These are phyloP conservation scores for Pseudogymnoascus sp. DNA, from an alignment of 2,329 filamentous ascomycete species.

Conservation along the genomic window DNA sequence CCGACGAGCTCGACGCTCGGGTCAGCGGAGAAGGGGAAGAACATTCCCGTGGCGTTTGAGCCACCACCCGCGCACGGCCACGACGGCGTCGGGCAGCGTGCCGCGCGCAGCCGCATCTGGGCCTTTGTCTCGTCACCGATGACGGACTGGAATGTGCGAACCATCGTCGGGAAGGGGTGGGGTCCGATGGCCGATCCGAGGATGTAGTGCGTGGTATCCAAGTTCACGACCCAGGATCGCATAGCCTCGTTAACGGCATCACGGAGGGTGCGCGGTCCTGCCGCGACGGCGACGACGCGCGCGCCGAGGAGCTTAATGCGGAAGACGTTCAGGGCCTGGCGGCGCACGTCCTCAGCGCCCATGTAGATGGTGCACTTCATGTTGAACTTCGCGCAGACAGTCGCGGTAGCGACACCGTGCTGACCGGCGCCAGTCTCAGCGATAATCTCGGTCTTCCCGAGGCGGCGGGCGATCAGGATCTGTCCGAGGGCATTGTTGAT, in stretches of 20 bases:
- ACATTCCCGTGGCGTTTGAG: conserved; percentile 95
- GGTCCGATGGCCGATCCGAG: conserved; percentile 96
- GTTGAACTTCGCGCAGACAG: conserved; percentile 94
- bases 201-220: conserved; percentile 95
- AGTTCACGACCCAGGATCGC: conserved; percentile 85
- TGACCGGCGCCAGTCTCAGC: conserved; percentile 96
- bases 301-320: conserved; percentile 95
- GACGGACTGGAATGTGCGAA: conserved; percentile 93
- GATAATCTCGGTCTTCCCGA: conserved; percentile 96
- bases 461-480: conserved; percentile 72
- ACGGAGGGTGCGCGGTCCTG: conserved; percentile 74
- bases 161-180: conserved; percentile 95
- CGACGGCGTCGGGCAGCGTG: conserved; percentile 89
- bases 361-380: conserved; percentile 98
- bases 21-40: conserved; percentile 90
- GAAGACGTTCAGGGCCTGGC: conserved; percentile 97
- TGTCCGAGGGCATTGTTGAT: conserved; percentile 98
- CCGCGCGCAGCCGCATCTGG: conserved; percentile 79
- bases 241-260: conserved; percentile 94
- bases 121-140: conserved; percentile 92
- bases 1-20: conserved; percentile 79
- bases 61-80: conserved; percentile 96
- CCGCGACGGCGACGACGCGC: conserved; percentile 85
- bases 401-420: conserved; percentile 95
- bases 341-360: conserved; percentile 94